These are phyloP conservation scores for Corrigiola litoralis DNA, from an alignment of 179 eudicot species.

Conservation along the genomic window DNA sequence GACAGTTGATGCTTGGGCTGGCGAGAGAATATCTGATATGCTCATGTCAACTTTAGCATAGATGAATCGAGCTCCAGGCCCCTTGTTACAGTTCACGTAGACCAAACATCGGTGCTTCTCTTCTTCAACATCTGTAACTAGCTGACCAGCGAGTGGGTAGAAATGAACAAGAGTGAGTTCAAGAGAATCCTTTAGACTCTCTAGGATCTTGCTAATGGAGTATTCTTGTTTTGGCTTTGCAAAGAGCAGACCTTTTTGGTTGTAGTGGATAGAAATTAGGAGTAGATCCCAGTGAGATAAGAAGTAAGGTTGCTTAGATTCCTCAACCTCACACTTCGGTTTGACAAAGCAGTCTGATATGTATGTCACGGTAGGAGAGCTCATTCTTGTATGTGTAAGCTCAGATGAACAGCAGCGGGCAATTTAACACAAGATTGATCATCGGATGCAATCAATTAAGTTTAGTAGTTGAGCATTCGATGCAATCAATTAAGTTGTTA, in stretches of 20 bases:
- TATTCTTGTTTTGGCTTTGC: background rate
- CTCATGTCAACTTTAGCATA: too few relatives aligned
- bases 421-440: too few relatives aligned
- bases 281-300: background rate
- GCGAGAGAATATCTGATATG: too few relatives aligned
- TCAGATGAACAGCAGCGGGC: too few relatives aligned
- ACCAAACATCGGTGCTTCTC: background rate
- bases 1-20: too few relatives aligned
- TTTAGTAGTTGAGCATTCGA: too few relatives aligned
- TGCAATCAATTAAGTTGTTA: too few relatives aligned
- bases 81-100: background rate
- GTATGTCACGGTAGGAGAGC: too few relatives aligned
- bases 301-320: background rate
- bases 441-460: too few relatives aligned
- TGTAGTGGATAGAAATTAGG: background rate
- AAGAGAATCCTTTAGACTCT: too few relatives aligned
- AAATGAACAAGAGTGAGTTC: background rate
- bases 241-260: background rate
- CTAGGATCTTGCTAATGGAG: too few relatives aligned
- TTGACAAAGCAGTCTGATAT: background rate
- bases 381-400: too few relatives aligned
- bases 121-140: background rate
- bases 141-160: background rate
- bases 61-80: background rate
- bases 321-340: background rate